Base-by-base conservation (phyloP, 176 grass and related monocot species). In the Eremochloa ophiuroides region DNA sequence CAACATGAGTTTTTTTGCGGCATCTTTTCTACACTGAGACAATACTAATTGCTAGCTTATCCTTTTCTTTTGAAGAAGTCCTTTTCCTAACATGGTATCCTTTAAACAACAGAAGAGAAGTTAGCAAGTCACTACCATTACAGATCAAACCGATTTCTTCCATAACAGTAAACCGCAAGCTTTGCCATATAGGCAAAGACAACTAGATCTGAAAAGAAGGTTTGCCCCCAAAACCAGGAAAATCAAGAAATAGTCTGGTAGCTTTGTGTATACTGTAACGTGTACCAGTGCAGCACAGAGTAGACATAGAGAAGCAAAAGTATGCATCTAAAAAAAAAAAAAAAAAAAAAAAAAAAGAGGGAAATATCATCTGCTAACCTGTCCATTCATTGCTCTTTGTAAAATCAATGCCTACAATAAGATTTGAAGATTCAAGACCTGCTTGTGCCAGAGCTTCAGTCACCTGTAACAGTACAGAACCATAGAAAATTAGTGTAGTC, bases 361-460 rank as follows among this genome's bases (percentile, higher is more conserved):
- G 70, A 59, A 66, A 85, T 55, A n/a, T 76, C 55, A 47, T 34
- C 78, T 85, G 64, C 43, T 81, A 83, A 97, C 94, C 94, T 91
- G 94, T 97, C 94, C 94, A 97, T 87, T 97, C 94, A 7, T 97
- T 97, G 86, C 94, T 97, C 67, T 97, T 97, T 47, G 94, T 97
- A 72, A 97, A 97, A 86, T 97, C 94, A 61, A 97, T 93, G 31
- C 94, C 94, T 78, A 97, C 94, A 74, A 97, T 97, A 66, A 97
- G 88, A 81, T 97, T 97, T 55, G 94, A 97, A 71, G 94, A 97
- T 91, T 97, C 94, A 82, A 97, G 94, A 22, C 94, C 94, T 34
- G 94, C 94, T 35, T 97, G 86, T 43, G 91, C 80, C 74, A 97
- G 82, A 83, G 94, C 94, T 43, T 97, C 94, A 76, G 94, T 97